A percentile compares a stretch with the other conserved stretches of the same genome.
phyloP scores from a whole-genome alignment of 495 filamentous ascomycete species.

The Penicillium steckii region DNA sequence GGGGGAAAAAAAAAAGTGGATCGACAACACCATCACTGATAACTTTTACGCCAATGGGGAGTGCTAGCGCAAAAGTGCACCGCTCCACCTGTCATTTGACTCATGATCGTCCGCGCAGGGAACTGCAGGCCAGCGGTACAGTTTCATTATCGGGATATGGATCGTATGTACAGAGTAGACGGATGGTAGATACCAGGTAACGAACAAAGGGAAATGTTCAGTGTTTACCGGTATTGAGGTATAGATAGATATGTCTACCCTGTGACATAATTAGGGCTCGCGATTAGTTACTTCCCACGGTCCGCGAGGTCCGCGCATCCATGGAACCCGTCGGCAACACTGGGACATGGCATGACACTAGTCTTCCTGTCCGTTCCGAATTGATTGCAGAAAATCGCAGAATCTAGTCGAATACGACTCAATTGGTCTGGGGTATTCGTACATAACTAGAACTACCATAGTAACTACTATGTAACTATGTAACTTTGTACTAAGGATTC shows the following conservation, averaged over 20 bases:
- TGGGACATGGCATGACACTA: background rate
- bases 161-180: too few relatives aligned
- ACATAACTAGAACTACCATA: too few relatives aligned
- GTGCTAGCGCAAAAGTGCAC: background rate
- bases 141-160: background rate
- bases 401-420: background rate
- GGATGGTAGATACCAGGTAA: too few relatives aligned
- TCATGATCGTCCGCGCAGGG: background rate
- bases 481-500: too few relatives aligned
- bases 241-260: background rate
- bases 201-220: too few relatives aligned
- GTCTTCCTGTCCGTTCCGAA: background rate
- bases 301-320: background rate
- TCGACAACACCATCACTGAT: background rate
- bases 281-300: background rate
- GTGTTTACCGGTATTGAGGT: too few relatives aligned
- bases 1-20: constrained; percentile 3
- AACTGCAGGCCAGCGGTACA: background rate
- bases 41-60: background rate
- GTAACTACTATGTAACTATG: too few relatives aligned
- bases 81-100: background rate
- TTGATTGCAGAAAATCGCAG: background rate
- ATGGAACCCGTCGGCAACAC: background rate
- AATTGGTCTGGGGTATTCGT: too few relatives aligned
- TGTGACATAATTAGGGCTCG: background rate